Evolutionary conservation across 2,329 filamentous ascomycete species (phyloP).

Genomic region (Ophiocordyceps polyrhachis-furcata): DNA sequence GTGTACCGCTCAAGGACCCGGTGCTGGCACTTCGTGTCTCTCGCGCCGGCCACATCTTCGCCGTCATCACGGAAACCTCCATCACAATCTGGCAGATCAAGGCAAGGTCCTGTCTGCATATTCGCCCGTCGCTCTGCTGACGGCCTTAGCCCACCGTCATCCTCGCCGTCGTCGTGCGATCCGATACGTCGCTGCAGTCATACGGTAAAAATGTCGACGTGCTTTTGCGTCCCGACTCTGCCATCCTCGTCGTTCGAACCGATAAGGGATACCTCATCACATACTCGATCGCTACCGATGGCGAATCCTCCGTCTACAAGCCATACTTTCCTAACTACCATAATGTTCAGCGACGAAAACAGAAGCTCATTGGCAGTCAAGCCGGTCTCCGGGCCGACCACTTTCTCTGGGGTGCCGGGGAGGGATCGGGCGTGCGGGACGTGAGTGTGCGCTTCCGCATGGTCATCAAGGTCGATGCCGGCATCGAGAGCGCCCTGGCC

Average conservation of each 20-base stretch:
- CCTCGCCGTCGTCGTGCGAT: constrained; percentile 69
- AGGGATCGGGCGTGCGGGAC: constrained; percentile 66
- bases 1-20: constrained; percentile 35
- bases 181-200: constrained; percentile 54
- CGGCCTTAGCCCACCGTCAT: constrained; percentile 60
- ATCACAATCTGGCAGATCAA: constrained; percentile 96
- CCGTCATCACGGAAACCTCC: constrained; percentile 66
- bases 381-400: constrained; percentile 37
- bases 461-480: constrained; percentile 95
- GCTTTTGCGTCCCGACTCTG: constrained; percentile 74
- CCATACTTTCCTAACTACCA: constrained; percentile 55
- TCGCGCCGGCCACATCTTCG: constrained; percentile 65
- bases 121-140: not conserved
- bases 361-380: constrained; percentile 40
- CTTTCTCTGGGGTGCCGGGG: constrained; percentile 57
- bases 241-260: constrained; percentile 82
- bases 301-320: constrained; percentile 67
- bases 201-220: constrained; percentile 78
- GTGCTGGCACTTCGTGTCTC: constrained; percentile 62
- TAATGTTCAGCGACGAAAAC: constrained; percentile 42
- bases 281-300: constrained; percentile 76
- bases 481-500: constrained; percentile 72
- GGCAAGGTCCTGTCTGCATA: constrained; percentile 27
- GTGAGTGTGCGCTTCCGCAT: constrained; percentile 85
- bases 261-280: constrained; percentile 76